Base-by-base conservation (phyloP, 148 eudicot genomes). In the Cornus florida region DNA sequence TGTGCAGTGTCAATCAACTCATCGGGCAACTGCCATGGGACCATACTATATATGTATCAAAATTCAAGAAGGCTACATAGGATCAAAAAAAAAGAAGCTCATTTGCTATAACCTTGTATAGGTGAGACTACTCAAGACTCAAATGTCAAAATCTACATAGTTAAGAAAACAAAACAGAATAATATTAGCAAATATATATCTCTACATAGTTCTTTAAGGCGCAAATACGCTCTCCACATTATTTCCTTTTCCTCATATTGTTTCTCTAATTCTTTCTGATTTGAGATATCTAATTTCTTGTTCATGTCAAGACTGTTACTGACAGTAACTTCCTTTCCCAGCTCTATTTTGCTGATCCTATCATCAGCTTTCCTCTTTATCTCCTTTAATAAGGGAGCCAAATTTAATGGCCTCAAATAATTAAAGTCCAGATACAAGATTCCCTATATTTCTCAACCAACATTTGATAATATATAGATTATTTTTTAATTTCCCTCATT, bases 1-100 rank as follows among this genome's bases (percentile, higher is more conserved):
- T 94, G 91, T 57, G 97, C 95, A 95, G 90, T 90, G 73, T 92
- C 94, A 78, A 92, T 92, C 80, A 94, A 85, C 86, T 94, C 94
- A 77, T 87, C 91, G 31, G 95, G 97, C 70, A 92, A 92, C 98
- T 94, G 93, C 39, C 68, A 79, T 13, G 39, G 71, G 53, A 86
- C 66, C 81, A 78, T 69, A 84, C 33, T 79, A 85, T 72, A 68
- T 72, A 53, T 32, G 56, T 23, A 60, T 71, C 53, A 43, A 43
- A 35, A 43, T 43, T 43, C 48, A 80, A 78, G 71, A 64, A 39
- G 48, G 67, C 48, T 9, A 38, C n/a, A 72, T 22, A 4, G 7
- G 17, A 78, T 56, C 72, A 72, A 77, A 53, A 28, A 22, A 71
- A 66, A 78, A 68, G 69, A 12, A 17, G 67, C 23, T 19, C 32